Evolutionary conservation across 805 yeast species (phyloP).

Genomic region (Blastobotrys chiropterorum): DNA sequence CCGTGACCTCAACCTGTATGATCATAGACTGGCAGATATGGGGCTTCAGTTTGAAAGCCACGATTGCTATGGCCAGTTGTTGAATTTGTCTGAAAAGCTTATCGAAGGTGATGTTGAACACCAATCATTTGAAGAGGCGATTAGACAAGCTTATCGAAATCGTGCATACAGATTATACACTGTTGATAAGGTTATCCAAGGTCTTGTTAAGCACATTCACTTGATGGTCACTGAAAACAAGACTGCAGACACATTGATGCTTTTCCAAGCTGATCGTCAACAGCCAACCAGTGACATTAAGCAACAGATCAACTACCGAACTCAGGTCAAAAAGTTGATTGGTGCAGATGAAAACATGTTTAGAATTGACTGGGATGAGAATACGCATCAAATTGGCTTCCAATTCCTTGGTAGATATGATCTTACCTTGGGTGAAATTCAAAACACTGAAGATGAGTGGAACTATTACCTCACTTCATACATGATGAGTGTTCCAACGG

Average conservation of each 20-base stretch:
- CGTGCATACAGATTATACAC: constrained; percentile 91
- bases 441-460: constrained; percentile 74
- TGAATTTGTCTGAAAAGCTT: constrained; percentile 63
- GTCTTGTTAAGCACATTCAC: constrained; percentile 80
- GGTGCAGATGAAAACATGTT: constrained; percentile 88
- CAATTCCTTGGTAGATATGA: constrained; percentile 72
- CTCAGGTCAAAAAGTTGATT: constrained; percentile 79
- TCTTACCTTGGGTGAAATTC: constrained; percentile 67
- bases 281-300: constrained; percentile 62
- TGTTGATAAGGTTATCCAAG: constrained; percentile 84
- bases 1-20: constrained; percentile 72
- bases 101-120: constrained; percentile 90
- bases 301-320: constrained; percentile 84
- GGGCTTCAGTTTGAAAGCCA: constrained; percentile 54
- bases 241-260: constrained; percentile 69
- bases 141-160: constrained; percentile 92
- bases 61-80: constrained; percentile 61
- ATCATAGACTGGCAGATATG: constrained; percentile 74
- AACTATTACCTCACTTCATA: constrained; percentile 90
- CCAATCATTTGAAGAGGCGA: constrained; percentile 89
- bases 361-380: constrained; percentile 66
- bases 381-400: constrained; percentile 49
- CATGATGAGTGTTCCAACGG: constrained; percentile 94
- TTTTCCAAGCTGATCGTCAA: constrained; percentile 78
- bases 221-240: constrained; percentile 71